Conservation (phyloP, 208 protist genomes). For the Phytomonas francai region DNA sequence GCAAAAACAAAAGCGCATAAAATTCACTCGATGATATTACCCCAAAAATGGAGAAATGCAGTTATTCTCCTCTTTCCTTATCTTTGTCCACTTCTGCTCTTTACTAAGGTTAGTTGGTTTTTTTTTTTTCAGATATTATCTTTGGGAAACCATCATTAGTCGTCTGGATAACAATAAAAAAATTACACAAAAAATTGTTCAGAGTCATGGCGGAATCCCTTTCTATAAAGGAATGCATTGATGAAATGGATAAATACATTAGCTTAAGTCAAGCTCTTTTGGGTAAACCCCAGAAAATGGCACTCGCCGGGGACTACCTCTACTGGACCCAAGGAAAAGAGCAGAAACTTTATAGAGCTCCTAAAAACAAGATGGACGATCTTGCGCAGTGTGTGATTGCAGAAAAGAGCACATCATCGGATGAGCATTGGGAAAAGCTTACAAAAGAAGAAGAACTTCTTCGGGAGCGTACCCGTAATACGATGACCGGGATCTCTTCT, state of each 20-base stretch:
- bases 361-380: constrained; percentile 12
- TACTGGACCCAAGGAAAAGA: constrained; percentile 79
- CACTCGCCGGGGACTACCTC: constrained; percentile 35
- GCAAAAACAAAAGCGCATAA: too few species aligned
- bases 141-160: not conserved
- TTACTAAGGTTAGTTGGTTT: too few species aligned
- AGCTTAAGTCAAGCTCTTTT: constrained; percentile 17
- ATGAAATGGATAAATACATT: constrained; percentile 30
- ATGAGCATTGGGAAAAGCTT: constrained; percentile 15
- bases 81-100: too few species aligned
- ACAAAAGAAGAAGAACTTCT: constrained; percentile 79
- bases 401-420: constrained; percentile 8
- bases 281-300: constrained; percentile 59
- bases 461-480: constrained; percentile 60
- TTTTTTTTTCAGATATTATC: too few species aligned
- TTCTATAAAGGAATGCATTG: constrained; percentile 29
- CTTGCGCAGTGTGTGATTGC: constrained; percentile 17
- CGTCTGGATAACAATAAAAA: not conserved
- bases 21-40: too few species aligned
- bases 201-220: not conserved
- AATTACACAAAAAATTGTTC: not conserved
- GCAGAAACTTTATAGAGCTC: constrained; percentile 53
- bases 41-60: too few species aligned
- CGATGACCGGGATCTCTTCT: constrained; percentile 48
- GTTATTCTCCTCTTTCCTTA: too few species aligned